These are phyloP conservation scores for Pyrus betulifolia DNA, from an alignment of 306 rosid genomes.

Conservation along the genomic window DNA sequence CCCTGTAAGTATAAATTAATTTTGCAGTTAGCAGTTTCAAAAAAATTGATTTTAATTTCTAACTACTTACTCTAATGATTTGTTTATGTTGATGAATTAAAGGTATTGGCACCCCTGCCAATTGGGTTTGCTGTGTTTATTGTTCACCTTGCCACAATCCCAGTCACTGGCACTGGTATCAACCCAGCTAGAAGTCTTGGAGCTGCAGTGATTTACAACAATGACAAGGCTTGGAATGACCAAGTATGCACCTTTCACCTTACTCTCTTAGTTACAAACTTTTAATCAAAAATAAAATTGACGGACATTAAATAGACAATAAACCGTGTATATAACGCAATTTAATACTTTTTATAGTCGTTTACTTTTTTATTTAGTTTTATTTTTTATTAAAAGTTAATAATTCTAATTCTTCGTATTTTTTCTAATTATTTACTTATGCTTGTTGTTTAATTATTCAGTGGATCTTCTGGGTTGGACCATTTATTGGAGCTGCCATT, in stretches of 20 bases:
- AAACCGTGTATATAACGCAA: too few species aligned
- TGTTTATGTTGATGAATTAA: neutral
- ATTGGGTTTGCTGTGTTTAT: slow-evolving; percentile 44
- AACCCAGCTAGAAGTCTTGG: slow-evolving; percentile 41
- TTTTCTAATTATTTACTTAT: too few species aligned
- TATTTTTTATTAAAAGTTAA: too few species aligned
- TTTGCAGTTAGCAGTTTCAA: neutral
- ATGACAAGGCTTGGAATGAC: slow-evolving; percentile 28
- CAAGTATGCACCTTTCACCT: slow-evolving; percentile 14
- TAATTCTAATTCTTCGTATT: too few species aligned
- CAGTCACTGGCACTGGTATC: slow-evolving; percentile 42
- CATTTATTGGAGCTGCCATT: slow-evolving; percentile 36
- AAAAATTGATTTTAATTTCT: neutral
- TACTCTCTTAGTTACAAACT: neutral
- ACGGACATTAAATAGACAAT: too few species aligned
- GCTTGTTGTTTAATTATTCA: neutral
- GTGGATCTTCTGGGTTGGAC: slow-evolving; percentile 46
- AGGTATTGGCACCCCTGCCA: slow-evolving; percentile 48
- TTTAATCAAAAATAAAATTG: too few species aligned
- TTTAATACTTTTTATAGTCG: too few species aligned
- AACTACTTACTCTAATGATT: neutral
- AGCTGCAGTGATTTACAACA: slow-evolving; percentile 29
- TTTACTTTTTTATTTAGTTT: too few species aligned
- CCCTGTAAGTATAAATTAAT: slow-evolving; percentile 17
- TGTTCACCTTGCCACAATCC: slow-evolving; percentile 45